Percentiles rank a stretch among this genome's conserved stretches.
phyloP scores from a whole-genome alignment of 2,329 filamentous ascomycete genomes.

The Xylariaceae sp. region DNA sequence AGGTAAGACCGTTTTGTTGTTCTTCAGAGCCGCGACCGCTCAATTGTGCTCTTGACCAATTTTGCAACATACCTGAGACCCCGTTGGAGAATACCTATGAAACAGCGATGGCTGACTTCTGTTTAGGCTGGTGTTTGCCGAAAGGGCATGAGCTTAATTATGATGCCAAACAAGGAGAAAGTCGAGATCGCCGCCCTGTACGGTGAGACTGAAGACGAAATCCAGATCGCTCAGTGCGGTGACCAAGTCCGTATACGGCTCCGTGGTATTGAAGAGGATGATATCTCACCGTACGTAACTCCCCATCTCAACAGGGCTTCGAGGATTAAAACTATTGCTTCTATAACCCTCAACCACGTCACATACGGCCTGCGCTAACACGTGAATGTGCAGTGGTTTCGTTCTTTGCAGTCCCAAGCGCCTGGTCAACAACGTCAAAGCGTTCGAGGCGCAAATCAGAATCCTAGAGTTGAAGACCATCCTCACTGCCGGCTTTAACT shows the following conservation, averaged over 20 bases:
- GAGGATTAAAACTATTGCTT: too few relatives aligned
- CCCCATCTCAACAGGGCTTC: background rate
- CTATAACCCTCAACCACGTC: too few relatives aligned
- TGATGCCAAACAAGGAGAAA: slow-evolving; percentile 92
- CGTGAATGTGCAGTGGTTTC: slow-evolving; percentile 56
- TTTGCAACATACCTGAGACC: background rate
- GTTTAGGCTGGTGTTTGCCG: slow-evolving; percentile 72
- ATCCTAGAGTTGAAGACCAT: slow-evolving; percentile 94
- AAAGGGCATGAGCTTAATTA: slow-evolving; percentile 73
- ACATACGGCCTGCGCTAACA: slow-evolving; percentile 7
- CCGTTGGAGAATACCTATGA: background rate
- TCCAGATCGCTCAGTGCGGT: slow-evolving; percentile 75
- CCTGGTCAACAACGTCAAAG: slow-evolving; percentile 80
- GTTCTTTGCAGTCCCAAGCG: slow-evolving; percentile 94
- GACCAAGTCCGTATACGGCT: slow-evolving; percentile 92
- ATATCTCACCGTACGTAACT: slow-evolving; percentile 63
- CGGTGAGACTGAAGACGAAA: slow-evolving; percentile 93
- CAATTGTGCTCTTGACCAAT: background rate
- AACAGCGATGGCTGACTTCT: slow-evolving; percentile 2
- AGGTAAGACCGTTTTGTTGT: slow-evolving; percentile 38
- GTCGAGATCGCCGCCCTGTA: slow-evolving; percentile 82
- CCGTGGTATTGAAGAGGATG: slow-evolving; percentile 94
- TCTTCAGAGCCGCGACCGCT: background rate
- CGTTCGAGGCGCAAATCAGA: slow-evolving; percentile 94
- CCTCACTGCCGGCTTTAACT: slow-evolving; percentile 92